phyloP scores from a whole-genome alignment of 495 filamentous ascomycete species.

The Viridothelium virens region DNA sequence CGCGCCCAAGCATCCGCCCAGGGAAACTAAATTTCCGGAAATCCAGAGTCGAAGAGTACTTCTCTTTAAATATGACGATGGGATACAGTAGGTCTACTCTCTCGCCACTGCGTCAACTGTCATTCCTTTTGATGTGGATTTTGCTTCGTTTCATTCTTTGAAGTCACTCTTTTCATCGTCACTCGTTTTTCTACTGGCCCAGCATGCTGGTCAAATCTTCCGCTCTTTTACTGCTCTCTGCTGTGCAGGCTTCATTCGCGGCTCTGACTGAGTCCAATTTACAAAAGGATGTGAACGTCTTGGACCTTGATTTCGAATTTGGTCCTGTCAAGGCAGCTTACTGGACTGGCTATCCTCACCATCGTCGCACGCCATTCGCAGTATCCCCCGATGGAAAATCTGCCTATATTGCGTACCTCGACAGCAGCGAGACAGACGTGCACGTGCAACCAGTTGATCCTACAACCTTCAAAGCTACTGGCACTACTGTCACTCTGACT shows the following conservation, averaged over 20 bases:
- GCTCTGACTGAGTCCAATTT: constrained; percentile 24
- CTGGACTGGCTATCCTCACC: constrained; percentile 48
- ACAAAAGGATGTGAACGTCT: constrained; percentile 38
- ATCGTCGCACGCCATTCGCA: constrained; percentile 47
- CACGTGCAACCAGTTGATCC: constrained; percentile 45
- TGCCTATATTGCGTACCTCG: constrained; percentile 47
- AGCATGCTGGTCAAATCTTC: constrained; percentile 5
- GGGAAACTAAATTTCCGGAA: constrained; percentile 2
- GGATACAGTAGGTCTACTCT: not conserved
- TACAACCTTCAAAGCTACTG: constrained; percentile 41
- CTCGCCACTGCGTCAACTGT: not conserved
- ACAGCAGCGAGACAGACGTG: constrained; percentile 42
- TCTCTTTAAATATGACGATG: not conserved
- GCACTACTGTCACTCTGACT: constrained; percentile 38
- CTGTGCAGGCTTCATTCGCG: constrained; percentile 10
- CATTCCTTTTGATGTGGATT: constrained; percentile 6
- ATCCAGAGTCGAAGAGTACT: not conserved
- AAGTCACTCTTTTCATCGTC: constrained; percentile 7
- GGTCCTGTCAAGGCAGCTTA: constrained; percentile 46
- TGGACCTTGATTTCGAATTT: constrained; percentile 39
- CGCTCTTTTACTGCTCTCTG: constrained; percentile 10
- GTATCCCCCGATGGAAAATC: constrained; percentile 46
- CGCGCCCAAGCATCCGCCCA: not conserved
- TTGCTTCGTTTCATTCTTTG: not conserved
- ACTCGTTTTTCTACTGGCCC: not conserved